Conservation (phyloP, 1,284 basidiomycete species). For the Malassezia vespertilionis region DNA sequence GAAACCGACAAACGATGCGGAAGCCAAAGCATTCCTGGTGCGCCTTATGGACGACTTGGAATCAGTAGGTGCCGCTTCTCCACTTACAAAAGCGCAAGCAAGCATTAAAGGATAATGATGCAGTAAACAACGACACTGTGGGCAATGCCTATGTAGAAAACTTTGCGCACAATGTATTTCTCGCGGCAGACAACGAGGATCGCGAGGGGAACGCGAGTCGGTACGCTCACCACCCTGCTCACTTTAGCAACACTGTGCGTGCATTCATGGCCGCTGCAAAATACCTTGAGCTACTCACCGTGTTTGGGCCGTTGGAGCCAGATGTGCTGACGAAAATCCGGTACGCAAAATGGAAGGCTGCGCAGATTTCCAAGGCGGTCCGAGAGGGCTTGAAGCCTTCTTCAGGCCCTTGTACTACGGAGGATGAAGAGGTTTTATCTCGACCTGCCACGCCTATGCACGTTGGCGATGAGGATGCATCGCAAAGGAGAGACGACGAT, state of each 20-base stretch:
- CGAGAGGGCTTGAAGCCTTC: slow-evolving; percentile 55
- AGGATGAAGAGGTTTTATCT: slow-evolving; percentile 15
- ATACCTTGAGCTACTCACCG: slow-evolving; percentile 69
- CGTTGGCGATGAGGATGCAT: background rate
- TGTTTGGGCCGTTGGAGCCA: slow-evolving; percentile 55
- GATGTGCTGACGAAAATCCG: slow-evolving; percentile 61
- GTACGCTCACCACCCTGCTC: slow-evolving; percentile 49
- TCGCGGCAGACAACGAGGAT: slow-evolving; percentile 80
- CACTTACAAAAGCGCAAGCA: slow-evolving; percentile 57
- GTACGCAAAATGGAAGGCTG: slow-evolving; percentile 86
- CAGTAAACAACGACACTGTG: slow-evolving; percentile 68
- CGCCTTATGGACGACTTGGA: slow-evolving; percentile 69
- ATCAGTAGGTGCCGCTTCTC: slow-evolving; percentile 49
- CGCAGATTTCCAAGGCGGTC: slow-evolving; percentile 74
- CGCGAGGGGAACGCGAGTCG: slow-evolving; percentile 63
- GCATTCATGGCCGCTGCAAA: slow-evolving; percentile 77
- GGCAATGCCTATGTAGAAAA: slow-evolving; percentile 83
- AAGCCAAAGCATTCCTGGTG: slow-evolving; percentile 62
- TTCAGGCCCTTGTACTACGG: slow-evolving; percentile 21
- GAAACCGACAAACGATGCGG: slow-evolving; percentile 55
- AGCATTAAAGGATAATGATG: slow-evolving; percentile 64
- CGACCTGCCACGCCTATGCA: background rate
- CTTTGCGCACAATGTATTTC: slow-evolving; percentile 80
- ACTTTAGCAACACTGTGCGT: slow-evolving; percentile 63
- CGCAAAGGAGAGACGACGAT: too few relatives aligned